Percentiles rank a stretch among this genome's conserved stretches.
phyloP scores from a whole-genome alignment of 2,329 filamentous ascomycete genomes.

The Fulvia fulva region DNA sequence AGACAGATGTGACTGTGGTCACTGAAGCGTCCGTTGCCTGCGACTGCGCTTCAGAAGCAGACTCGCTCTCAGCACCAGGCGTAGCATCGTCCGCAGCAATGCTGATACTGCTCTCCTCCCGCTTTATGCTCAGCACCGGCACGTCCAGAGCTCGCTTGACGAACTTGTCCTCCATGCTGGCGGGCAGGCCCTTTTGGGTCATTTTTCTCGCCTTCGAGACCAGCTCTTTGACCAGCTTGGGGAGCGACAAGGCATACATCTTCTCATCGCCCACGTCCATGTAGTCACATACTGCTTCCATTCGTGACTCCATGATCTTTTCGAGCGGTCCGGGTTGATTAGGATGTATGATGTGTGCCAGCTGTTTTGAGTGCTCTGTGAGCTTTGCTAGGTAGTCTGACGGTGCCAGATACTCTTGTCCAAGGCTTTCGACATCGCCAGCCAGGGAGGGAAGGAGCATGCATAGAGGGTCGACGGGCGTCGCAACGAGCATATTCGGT shows the following conservation, averaged over 20 bases:
- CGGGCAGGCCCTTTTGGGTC: conserved; percentile 62
- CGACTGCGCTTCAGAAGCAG: conserved; percentile 9
- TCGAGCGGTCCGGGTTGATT: conserved; percentile 39
- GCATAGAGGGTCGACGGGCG: conserved; percentile 79
- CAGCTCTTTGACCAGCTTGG: conserved; percentile 64
- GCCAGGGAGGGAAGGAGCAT: conserved; percentile 70
- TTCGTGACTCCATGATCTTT: conserved; percentile 45
- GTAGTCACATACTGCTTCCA: conserved; percentile 71
- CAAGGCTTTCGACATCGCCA: conserved; percentile 13
- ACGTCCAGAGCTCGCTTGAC: conserved; percentile 71
- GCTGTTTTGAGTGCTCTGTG: conserved; percentile 52
- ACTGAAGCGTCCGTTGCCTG: conserved; percentile 29
- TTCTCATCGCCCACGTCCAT: conserved; percentile 82
- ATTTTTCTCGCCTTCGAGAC: conserved; percentile 69
- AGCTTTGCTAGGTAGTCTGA: conserved; percentile 70
- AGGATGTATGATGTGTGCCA: conserved; percentile 52
- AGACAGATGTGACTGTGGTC: conserved; percentile 14
- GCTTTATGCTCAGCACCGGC: conserved; percentile 66
- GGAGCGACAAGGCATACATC: conserved; percentile 76
- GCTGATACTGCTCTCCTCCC: conserved; percentile 48
- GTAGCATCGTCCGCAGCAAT: conserved; percentile 25
- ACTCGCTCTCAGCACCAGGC: conserved; percentile 14
- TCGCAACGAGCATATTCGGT: conserved; percentile 77
- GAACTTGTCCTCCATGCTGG: conserved; percentile 81
- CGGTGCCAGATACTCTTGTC: conserved; percentile 51